phyloP scores from a whole-genome alignment of 2,329 filamentous ascomycete species.

The Epichloe sibirici region DNA sequence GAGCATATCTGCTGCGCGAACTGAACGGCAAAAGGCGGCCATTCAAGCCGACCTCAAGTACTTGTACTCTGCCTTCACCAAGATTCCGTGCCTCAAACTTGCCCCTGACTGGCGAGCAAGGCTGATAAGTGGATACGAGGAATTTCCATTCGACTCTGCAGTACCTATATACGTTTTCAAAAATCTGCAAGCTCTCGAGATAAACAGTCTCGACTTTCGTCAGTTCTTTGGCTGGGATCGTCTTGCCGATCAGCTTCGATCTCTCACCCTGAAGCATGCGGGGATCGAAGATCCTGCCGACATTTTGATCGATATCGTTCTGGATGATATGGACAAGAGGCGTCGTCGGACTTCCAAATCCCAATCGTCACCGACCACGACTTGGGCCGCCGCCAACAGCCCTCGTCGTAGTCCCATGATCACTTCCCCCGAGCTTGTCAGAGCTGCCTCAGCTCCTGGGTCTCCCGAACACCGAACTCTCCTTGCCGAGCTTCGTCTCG shows the following conservation, averaged over 20 bases:
- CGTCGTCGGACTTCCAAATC: constrained; percentile 78
- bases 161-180: constrained; percentile 97
- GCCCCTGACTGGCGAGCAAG: constrained; percentile 88
- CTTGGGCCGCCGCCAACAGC: constrained; percentile 48
- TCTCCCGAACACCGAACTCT: constrained; percentile 41
- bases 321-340: constrained; percentile 93
- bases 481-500: constrained; percentile 39
- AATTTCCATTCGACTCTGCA: constrained; percentile 95
- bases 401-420: constrained; percentile 51
- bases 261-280: constrained; percentile 77
- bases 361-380: constrained; percentile 64
- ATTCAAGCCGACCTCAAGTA: constrained; percentile 85
- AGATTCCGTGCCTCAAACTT: constrained; percentile 83
- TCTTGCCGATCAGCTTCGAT: constrained; percentile 80
- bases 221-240: constrained; percentile 97
- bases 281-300: constrained; percentile 83
- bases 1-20: constrained; percentile 67
- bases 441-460: constrained; percentile 56
- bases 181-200: constrained; percentile 85
- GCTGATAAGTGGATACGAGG: constrained; percentile 85
- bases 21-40: constrained; percentile 79
- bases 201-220: constrained; percentile 89
- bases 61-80: constrained; percentile 95
- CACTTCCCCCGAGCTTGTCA: constrained; percentile 51
- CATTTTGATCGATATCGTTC: constrained; percentile 79